Conservation (phyloP, 2,329 filamentous ascomycete genomes). For the Drechslera avenae region DNA sequence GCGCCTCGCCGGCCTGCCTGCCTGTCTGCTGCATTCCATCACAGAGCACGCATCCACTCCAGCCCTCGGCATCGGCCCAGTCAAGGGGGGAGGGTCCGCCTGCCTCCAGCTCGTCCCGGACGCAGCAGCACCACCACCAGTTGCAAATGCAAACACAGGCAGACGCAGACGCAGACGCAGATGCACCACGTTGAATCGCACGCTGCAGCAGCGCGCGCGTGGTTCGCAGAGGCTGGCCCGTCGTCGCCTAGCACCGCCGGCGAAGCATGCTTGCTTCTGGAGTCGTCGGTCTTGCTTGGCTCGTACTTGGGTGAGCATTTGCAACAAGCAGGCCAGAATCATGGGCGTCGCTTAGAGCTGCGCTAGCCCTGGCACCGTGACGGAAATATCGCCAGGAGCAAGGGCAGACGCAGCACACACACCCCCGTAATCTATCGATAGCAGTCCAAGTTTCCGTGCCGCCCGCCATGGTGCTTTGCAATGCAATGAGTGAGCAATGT, state of each 20-base stretch:
- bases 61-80: neutral
- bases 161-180: neutral
- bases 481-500: constrained; percentile 16
- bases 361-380: constrained; percentile 43
- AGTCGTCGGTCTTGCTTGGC: constrained; percentile 29
- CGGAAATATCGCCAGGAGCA: constrained; percentile 31
- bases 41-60: constrained; percentile 12
- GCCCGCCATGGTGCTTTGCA: constrained; percentile 29
- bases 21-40: constrained; percentile 19
- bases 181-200: constrained; percentile 3
- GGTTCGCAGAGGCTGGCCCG: constrained; percentile 23
- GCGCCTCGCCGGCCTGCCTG: too few relatives aligned
- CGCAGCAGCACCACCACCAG: constrained; percentile 15
- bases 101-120: constrained; percentile 23
- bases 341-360: constrained; percentile 25
- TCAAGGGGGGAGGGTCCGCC: too few relatives aligned
- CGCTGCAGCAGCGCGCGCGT: constrained; percentile 14
- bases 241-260: constrained; percentile 22
- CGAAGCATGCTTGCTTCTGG: constrained; percentile 38
- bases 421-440: constrained; percentile 28
- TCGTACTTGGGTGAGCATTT: constrained; percentile 1
- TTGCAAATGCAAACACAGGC: constrained; percentile 10
- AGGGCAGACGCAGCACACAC: constrained; percentile 19
- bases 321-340: constrained; percentile 14
- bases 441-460: constrained; percentile 25